Evolutionary conservation across 345 rosid genomes (phyloP).

Genomic region (Eucalyptus marginata): DNA sequence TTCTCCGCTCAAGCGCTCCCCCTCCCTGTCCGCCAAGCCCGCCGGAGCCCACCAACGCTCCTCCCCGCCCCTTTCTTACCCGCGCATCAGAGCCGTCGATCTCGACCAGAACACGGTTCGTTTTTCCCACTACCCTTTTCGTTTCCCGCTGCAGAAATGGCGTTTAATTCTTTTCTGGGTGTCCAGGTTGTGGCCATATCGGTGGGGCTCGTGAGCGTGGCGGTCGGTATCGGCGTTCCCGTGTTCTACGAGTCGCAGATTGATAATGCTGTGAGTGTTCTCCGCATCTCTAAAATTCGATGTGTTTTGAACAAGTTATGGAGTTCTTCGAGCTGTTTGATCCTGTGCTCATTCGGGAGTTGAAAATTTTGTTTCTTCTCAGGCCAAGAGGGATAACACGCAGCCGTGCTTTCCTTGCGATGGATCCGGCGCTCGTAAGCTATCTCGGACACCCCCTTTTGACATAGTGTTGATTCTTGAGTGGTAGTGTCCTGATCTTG

Average conservation of each 20-base stretch:
- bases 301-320: background rate
- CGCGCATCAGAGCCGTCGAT: constrained; percentile 53
- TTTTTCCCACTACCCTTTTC: background rate
- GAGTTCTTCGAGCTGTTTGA: background rate
- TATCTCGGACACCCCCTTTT: background rate
- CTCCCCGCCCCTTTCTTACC: constrained; percentile 28
- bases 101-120: constrained; percentile 80
- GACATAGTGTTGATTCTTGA: background rate
- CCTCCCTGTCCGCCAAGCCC: constrained; percentile 4
- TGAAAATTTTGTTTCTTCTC: background rate
- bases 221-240: constrained; percentile 79
- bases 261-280: constrained; percentile 60
- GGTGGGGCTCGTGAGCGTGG: constrained; percentile 79
- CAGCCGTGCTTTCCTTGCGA: constrained; percentile 94
- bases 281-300: background rate
- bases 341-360: background rate
- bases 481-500: background rate
- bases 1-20: constrained; percentile 37
- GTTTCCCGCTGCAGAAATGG: background rate
- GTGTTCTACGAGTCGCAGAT: constrained; percentile 76
- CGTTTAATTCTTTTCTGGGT: background rate
- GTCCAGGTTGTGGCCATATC: constrained; percentile 64
- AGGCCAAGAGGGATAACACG: constrained; percentile 82
- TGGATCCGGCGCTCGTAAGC: constrained; percentile 93
- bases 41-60: constrained; percentile 14